phyloP scores from a whole-genome alignment of 768 basidiomycete genomes.

The Rossbeevera mucosa region DNA sequence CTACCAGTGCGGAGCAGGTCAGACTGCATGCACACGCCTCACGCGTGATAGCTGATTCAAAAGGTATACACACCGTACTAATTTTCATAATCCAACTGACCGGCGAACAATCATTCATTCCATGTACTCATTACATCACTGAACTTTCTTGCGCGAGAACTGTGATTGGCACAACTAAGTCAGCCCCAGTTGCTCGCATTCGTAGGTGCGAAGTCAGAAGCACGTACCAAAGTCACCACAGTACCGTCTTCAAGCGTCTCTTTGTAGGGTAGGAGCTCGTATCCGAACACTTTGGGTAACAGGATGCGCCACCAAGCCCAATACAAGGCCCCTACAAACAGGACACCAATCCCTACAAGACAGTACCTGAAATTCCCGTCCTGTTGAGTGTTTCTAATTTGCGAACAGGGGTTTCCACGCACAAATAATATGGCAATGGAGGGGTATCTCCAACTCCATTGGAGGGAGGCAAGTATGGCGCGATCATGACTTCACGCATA shows the following conservation, averaged over 20 bases:
- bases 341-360: constrained; percentile 48
- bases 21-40: neutral
- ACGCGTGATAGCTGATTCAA: neutral
- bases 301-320: constrained; percentile 53
- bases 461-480: constrained; percentile 52
- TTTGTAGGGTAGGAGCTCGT: constrained; percentile 44
- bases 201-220: neutral
- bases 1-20: neutral
- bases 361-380: constrained; percentile 38
- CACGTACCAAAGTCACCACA: constrained; percentile 47
- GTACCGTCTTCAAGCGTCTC: constrained; percentile 49
- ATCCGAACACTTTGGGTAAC: constrained; percentile 46
- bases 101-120: no score
- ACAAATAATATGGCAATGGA: constrained; percentile 57
- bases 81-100: no score
- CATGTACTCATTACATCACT: neutral
- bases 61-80: neutral
- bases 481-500: constrained; percentile 41
- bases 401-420: neutral
- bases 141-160: neutral
- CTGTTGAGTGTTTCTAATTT: constrained; percentile 35
- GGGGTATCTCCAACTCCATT: constrained; percentile 56
- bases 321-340: constrained; percentile 44
- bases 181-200: neutral
- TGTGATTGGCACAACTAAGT: neutral